These are phyloP conservation scores for Saccharomycopsis sp. DNA, from an alignment of 805 yeast genomes.

Conservation along the genomic window DNA sequence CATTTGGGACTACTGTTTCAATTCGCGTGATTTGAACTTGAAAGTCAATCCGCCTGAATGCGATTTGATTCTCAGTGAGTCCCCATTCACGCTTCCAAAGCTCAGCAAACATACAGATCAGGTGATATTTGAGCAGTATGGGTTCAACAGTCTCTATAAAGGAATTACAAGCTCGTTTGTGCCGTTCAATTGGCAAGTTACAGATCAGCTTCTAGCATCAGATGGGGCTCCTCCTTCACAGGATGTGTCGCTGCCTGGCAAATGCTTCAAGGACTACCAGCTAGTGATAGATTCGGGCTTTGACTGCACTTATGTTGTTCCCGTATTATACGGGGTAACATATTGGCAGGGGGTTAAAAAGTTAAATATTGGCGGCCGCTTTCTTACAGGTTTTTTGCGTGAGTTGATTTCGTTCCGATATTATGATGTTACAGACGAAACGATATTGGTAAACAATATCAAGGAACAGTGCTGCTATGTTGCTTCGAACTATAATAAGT, in stretches of 20 bases:
- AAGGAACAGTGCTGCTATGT: constrained; percentile 74
- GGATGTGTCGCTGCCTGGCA: neutral
- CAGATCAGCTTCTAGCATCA: constrained; percentile 23
- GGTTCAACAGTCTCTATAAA: constrained; percentile 63
- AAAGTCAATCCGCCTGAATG: constrained; percentile 37
- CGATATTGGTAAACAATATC: constrained; percentile 73
- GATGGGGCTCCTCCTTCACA: neutral
- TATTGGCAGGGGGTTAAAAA: constrained; percentile 72
- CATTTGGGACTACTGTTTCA: constrained; percentile 81
- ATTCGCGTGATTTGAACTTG: constrained; percentile 34
- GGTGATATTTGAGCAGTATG: constrained; percentile 90
- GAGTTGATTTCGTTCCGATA: constrained; percentile 86
- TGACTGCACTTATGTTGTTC: constrained; percentile 80
- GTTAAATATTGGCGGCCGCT: constrained; percentile 80
- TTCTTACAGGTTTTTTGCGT: constrained; percentile 72
- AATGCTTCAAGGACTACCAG: constrained; percentile 50
- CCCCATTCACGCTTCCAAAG: constrained; percentile 75
- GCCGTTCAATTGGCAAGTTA: constrained; percentile 47
- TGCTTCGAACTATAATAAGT: constrained; percentile 48
- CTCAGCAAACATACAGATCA: constrained; percentile 83
- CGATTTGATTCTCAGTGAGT: constrained; percentile 67
- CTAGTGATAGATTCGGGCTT: constrained; percentile 85
- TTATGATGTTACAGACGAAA: constrained; percentile 90
- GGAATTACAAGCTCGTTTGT: constrained; percentile 54
- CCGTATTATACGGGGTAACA: constrained; percentile 72